Evolutionary conservation across 495 filamentous ascomycete genomes (phyloP).

Genomic region (Apodospora peruviana): DNA sequence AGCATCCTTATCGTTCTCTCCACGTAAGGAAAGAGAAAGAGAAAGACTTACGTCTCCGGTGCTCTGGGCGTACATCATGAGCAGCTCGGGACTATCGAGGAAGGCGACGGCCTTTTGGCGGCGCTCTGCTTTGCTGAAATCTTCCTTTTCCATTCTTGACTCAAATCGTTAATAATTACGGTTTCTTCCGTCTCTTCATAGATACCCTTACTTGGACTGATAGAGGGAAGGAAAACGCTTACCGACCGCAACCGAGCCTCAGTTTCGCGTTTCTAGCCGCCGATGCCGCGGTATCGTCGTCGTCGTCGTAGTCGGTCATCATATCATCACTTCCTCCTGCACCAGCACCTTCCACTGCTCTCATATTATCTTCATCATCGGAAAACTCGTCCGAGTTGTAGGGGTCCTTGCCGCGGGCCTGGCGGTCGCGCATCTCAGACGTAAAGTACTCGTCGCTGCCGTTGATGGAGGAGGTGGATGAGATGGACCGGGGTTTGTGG

Average conservation of each 20-base stretch:
- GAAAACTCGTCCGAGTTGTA: constrained; percentile 26
- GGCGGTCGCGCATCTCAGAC: constrained; percentile 42
- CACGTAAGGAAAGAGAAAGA: neutral
- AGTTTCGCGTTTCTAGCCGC: neutral
- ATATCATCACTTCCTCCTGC: neutral
- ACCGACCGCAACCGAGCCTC: constrained; percentile 13
- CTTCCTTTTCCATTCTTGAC: constrained; percentile 12
- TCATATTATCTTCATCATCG: constrained; percentile 24
- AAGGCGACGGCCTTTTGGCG: constrained; percentile 38
- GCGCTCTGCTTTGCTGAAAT: constrained; percentile 26
- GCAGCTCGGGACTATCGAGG: constrained; percentile 44
- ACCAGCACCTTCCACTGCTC: constrained; percentile 1
- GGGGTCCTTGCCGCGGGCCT: constrained; percentile 50
- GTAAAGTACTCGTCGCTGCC: constrained; percentile 21
- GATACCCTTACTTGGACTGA: neutral
- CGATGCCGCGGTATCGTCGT: neutral
- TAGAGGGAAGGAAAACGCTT: neutral
- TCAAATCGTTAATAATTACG: neutral
- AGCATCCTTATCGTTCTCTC: too few relatives aligned
- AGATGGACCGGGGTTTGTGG: neutral
- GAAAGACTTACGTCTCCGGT: constrained; percentile 36
- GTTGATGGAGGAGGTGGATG: constrained; percentile 9
- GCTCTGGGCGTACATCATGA: constrained; percentile 48
- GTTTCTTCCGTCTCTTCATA: neutral
- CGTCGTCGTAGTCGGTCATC: neutral